phyloP scores from a whole-genome alignment of 2,329 filamentous ascomycete genomes.

The Metarhizium guizhouense region DNA sequence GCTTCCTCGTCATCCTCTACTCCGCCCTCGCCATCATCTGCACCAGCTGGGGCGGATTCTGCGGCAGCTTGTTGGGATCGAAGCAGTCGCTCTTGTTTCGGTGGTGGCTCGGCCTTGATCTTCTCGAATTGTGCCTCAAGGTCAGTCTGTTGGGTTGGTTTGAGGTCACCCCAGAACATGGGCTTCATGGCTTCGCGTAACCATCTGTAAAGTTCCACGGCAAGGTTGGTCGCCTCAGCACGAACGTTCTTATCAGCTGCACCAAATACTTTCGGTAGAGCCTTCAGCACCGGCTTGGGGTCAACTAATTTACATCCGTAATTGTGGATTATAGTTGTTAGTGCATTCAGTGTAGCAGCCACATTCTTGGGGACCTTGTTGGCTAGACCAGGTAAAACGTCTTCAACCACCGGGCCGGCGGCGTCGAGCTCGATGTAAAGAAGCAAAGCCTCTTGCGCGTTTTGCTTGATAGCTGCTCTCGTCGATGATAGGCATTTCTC shows the following conservation, averaged over 20 bases:
- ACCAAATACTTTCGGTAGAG: constrained; percentile 81
- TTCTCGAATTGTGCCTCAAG: constrained; percentile 91
- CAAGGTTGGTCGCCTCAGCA: constrained; percentile 82
- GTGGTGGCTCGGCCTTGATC: constrained; percentile 74
- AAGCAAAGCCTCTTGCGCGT: constrained; percentile 75
- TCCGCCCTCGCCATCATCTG: constrained; percentile 47
- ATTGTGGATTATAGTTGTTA: constrained; percentile 82
- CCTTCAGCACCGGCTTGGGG: constrained; percentile 83
- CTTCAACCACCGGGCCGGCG: constrained; percentile 78
- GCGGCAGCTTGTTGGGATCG: constrained; percentile 81
- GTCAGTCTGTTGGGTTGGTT: constrained; percentile 90
- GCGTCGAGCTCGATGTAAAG: constrained; percentile 87
- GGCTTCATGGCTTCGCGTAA: constrained; percentile 96
- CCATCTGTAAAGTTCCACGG: constrained; percentile 95
- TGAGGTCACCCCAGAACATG: constrained; percentile 92
- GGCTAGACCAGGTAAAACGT: constrained; percentile 71
- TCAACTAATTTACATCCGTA: constrained; percentile 93
- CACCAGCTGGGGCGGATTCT: constrained; percentile 59
- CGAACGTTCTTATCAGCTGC: constrained; percentile 98
- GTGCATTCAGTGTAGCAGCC: constrained; percentile 57
- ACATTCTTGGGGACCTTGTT: constrained; percentile 91
- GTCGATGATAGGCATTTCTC: constrained; percentile 90
- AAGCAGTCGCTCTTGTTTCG: constrained; percentile 84
- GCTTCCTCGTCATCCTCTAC: constrained; percentile 42
- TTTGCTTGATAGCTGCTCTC: constrained; percentile 79